phyloP scores from a whole-genome alignment of 1,284 basidiomycete genomes.

The Caloboletus inedulis region DNA sequence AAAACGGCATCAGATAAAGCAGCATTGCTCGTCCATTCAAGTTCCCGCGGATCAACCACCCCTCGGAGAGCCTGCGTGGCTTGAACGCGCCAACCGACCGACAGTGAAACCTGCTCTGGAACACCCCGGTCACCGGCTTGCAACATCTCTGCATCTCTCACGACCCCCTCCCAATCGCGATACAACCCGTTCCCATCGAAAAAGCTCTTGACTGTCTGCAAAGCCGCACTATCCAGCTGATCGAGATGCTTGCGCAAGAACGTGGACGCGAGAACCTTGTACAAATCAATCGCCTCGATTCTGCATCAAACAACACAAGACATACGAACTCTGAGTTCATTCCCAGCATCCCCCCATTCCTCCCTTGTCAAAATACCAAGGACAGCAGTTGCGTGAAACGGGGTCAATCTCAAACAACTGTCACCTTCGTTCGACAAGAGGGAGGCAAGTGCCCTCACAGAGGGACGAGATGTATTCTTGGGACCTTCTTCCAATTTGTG shows the following conservation, averaged over 20 bases:
- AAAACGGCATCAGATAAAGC: slow-evolving; percentile 36
- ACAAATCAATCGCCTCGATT: slow-evolving; percentile 10
- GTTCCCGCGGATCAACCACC: slow-evolving; percentile 40
- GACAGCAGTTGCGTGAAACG: slow-evolving; percentile 30
- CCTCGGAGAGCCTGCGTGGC: slow-evolving; percentile 32
- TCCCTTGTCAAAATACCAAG: slow-evolving; percentile 36
- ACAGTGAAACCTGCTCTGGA: neutral
- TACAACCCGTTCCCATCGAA: slow-evolving; percentile 19
- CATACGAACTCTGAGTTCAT: slow-evolving; percentile 31
- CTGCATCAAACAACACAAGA: neutral
- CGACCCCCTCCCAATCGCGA: slow-evolving; percentile 14
- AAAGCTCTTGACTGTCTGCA: slow-evolving; percentile 14
- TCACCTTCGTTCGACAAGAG: slow-evolving; percentile 28
- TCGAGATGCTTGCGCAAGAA: slow-evolving; percentile 27
- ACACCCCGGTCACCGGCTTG: slow-evolving; percentile 1
- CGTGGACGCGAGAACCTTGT: slow-evolving; percentile 19
- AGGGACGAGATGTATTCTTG: slow-evolving; percentile 20
- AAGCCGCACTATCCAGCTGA: slow-evolving; percentile 19
- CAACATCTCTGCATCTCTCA: slow-evolving; percentile 9
- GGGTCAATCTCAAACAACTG: slow-evolving; percentile 28
- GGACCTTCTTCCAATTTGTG: slow-evolving; percentile 31
- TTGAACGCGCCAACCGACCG: slow-evolving; percentile 20
- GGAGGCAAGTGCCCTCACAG: slow-evolving; percentile 17
- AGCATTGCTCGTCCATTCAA: slow-evolving; percentile 47
- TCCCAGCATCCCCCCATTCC: slow-evolving; percentile 35